Conservation (phyloP, 805 yeast genomes). For the Monosporozyma aquatica region DNA sequence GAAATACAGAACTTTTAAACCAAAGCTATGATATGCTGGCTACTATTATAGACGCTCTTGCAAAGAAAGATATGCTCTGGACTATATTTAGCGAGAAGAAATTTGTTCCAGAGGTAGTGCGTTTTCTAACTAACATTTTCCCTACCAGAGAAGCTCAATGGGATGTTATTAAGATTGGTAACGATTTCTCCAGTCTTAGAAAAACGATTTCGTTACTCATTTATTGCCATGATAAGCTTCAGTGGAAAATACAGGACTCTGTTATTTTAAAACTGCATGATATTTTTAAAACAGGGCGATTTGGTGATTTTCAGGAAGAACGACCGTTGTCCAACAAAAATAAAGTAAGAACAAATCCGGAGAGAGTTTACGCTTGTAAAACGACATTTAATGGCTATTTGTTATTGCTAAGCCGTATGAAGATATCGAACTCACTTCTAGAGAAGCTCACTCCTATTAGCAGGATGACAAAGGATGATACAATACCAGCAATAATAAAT, state of each 20-base stretch:
- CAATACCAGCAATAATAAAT: conserved; percentile 19
- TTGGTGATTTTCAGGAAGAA: conserved; percentile 23
- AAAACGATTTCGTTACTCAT: conserved; percentile 14
- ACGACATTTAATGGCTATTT: conserved; percentile 21
- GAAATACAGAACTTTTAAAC: conserved; percentile 7
- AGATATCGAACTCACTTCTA: conserved; percentile 11
- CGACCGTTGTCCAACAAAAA: conserved; percentile 3
- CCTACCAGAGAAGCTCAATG: conserved; percentile 16
- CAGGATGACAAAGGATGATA: conserved; percentile 14
- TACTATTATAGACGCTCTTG: conserved; percentile 9
- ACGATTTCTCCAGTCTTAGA: conserved; percentile 7
- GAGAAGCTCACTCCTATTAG: conserved; percentile 27
- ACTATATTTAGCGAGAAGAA: conserved; percentile 7
- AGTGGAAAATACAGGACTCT: conserved; percentile 33
- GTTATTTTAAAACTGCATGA: conserved; percentile 39
- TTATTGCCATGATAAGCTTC: conserved; percentile 16
- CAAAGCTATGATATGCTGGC: conserved; percentile 18
- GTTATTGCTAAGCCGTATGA: conserved; percentile 9
- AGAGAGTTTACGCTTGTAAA: conserved; percentile 4
- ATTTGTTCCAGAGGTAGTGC: conserved; percentile 14
- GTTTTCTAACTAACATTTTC: conserved; percentile 14
- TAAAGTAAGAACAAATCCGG: conserved; percentile 7
- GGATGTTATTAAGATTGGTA: conserved; percentile 14
- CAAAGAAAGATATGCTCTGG: conserved; percentile 16
- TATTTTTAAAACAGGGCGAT: conserved; percentile 22